Evolutionary conservation across 441 rosid genomes (phyloP).

Genomic region (Populus hybrid): DNA sequence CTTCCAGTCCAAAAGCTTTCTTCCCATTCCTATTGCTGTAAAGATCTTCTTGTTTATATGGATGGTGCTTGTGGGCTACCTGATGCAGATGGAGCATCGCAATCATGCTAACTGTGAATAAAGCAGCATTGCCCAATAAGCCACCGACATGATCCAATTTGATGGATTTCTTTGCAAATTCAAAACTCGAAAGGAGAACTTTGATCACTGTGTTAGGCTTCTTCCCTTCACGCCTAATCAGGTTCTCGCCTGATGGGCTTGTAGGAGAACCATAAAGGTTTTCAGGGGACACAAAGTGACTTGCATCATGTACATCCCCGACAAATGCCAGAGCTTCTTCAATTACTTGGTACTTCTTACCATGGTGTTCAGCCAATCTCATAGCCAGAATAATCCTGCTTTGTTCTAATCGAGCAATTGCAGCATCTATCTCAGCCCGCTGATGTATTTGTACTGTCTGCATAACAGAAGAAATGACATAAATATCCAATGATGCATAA

Average conservation of each 20-base stretch:
- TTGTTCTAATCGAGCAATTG: conserved; percentile 77
- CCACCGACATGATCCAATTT: conserved; percentile 57
- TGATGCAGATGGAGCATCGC: conserved; percentile 70
- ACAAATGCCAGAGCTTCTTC: conserved; percentile 84
- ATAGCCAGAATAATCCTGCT: conserved; percentile 78
- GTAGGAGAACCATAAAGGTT: conserved; percentile 36
- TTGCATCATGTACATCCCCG: conserved; percentile 53
- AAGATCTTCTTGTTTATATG: conserved; percentile 35
- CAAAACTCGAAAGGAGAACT: conserved; percentile 47
- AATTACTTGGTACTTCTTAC: conserved; percentile 71
- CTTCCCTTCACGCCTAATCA: conserved; percentile 22
- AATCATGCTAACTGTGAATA: conserved; percentile 71
- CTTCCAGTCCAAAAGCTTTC: conserved; percentile 30
- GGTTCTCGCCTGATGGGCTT: conserved; percentile 34
- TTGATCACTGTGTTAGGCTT: conserved; percentile 39
- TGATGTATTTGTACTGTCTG: conserved; percentile 81
- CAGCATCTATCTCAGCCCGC: conserved; percentile 81
- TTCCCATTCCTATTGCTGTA: conserved; percentile 25
- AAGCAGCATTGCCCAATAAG: conserved; percentile 68
- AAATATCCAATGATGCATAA: neutral
- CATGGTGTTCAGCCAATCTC: conserved; percentile 80
- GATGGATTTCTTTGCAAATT: conserved; percentile 54
- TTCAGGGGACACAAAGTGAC: conserved; percentile 53
- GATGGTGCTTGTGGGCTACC: conserved; percentile 35
- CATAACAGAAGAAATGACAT: conserved; percentile 9